Base-by-base conservation (phyloP, 331 rosid genomes). In the Quercus tomentella region DNA sequence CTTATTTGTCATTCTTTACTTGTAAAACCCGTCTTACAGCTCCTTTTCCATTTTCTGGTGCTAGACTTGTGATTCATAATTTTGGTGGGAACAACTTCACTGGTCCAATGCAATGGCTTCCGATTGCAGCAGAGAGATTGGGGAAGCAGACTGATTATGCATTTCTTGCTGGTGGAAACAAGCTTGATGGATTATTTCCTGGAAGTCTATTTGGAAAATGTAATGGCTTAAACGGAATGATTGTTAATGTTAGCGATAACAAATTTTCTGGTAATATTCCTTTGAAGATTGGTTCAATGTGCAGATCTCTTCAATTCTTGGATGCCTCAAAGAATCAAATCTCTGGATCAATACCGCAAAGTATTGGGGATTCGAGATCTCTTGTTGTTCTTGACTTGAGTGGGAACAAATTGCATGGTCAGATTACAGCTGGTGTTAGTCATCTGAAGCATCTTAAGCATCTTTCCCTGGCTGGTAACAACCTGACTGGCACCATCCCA, bases 371-470 rank as follows among this genome's bases (percentile, higher is more conserved):
- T 69, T 78, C 80, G 78, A 74, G 76, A 67, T 74, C 78, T 75
- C 85, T 87, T 43, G 78, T 74, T 60, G 49, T 72, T 78, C 89
- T 88, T 16, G 86, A 88, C 78, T 83, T 80, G 77, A 85, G 86
- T 72, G 73, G 79, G 69, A 88, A 88, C 80, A 78, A 61, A 49
- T 69, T 85, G 58, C 81, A 80, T 6, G 87, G 86, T 60, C 74
- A 75, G 35, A 75, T 88, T 80, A 85, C 89, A 17, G 12, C n/a
- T 4, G 61, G 70, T 65, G 49, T 87, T 65, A 62, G 79, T 70
- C 81, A 21, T 33, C 55, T 82, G 80, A 85, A 77, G 60, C 52
- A 68, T 77, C 84, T 87, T 8, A 87, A 84, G 74, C 76, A 81
- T 81, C 74, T 87, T 10, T 78, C 88, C 73, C 49, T 87, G 85